Percentiles rank a stretch among this genome's conserved stretches.
These are phyloP conservation scores for Penicillium thymicola DNA, from an alignment of 2,329 filamentous ascomycete species.

Conservation along the genomic window DNA sequence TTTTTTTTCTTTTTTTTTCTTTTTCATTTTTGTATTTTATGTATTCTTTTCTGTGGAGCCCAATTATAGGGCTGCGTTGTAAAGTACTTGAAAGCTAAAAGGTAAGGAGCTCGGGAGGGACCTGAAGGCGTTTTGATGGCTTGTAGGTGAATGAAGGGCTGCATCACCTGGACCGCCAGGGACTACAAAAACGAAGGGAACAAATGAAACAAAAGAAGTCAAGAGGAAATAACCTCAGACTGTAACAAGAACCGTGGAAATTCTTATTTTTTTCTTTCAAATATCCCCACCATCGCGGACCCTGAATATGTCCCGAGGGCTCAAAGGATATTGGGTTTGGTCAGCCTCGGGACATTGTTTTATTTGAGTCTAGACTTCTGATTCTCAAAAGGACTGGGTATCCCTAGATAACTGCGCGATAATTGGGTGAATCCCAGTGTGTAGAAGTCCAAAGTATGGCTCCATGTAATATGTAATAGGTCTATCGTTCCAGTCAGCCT, in stretches of 20 bases:
- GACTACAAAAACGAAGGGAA: not conserved
- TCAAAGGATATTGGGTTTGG: not conserved
- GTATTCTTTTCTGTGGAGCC: not conserved
- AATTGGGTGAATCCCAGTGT: not conserved
- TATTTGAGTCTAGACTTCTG: not conserved
- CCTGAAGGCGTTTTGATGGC: not conserved
- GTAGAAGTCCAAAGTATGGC: not conserved
- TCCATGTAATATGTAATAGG: not conserved
- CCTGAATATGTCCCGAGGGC: not conserved
- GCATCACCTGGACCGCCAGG: not conserved
- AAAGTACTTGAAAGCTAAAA: not conserved
- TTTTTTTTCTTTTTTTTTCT: not conserved
- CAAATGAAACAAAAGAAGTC: not conserved
- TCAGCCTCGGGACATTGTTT: not conserved
- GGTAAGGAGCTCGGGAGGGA: not conserved
- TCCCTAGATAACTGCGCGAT: not conserved
- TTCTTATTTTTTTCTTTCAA: not conserved
- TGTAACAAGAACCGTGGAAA: not conserved
- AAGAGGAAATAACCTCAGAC: not conserved
- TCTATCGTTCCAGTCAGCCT: not conserved
- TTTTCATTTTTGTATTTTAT: not conserved
- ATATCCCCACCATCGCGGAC: not conserved
- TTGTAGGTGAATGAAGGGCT: not conserved
- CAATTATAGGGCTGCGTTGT: not conserved
- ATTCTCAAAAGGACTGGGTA: not conserved